Evolutionary conservation across 805 yeast genomes (phyloP), one percentile per base, ranked within the genome.

Genomic region (Cyberlindnera veronae): DNA sequence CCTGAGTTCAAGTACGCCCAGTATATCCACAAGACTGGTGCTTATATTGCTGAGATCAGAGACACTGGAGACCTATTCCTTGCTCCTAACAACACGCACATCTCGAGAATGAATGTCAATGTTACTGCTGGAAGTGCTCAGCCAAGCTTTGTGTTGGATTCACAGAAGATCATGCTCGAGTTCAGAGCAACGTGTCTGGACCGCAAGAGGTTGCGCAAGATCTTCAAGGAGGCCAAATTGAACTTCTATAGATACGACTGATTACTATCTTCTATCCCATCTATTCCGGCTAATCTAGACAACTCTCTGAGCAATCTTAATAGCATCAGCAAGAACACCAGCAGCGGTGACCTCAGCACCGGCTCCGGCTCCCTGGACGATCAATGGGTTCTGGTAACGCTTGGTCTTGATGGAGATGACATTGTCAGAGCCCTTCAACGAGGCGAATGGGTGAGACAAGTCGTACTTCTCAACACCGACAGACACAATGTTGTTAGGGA

Each of bases 281-380:
- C 15, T n/a, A n/a, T n/a, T n/a, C n/a, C n/a, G n/a, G n/a, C n/a
- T 11, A 7, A n/a, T 26, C 15, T 29, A 52, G 23, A 50, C 57
- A 23, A 87, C 64, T 71, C 96, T 81, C 68, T 90, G 89, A 32
- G 95, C 96, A 54, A 88, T 81, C 72, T 88, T 93, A 61, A 93
- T 76, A 27, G 86, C 81, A 62, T 93, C 99, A 39, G 95, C 95
- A 51, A 93, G 75, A 32, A 93, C 97, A 66, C 99, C 99, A 54
- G 83, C 81, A 44, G 86, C 85, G 23, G 85, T 79, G 33, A 81
- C 86, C 14, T 69, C 84, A 33, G 81, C 81, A 58, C 95, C 93
- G 55, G 95, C 77, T 54, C 95, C 99, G 23, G 99, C 99, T 67
- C 99, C 99, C 74, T 93, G 99, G 55, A 93, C 76, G 48, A 93